Conservation (phyloP, 1,284 basidiomycete genomes). For the Apiotrichum sp. region DNA sequence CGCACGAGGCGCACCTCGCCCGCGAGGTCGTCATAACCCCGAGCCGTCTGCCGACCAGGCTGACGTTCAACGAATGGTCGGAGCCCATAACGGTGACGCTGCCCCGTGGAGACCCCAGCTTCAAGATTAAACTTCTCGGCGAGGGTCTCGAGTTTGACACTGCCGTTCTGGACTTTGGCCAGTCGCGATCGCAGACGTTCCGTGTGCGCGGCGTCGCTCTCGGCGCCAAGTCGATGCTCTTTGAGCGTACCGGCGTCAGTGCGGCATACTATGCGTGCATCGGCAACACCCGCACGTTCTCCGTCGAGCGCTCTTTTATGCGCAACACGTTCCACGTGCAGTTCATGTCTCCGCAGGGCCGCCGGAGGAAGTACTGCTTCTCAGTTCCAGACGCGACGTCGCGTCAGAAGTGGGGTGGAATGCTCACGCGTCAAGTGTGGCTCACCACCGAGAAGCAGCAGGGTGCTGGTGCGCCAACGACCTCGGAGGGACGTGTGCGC, state of each 20-base stretch:
- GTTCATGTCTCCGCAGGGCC: slow-evolving; percentile 64
- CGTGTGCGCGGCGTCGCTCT: slow-evolving; percentile 72
- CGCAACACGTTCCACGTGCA: slow-evolving; percentile 84
- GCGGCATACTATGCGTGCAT: slow-evolving; percentile 73
- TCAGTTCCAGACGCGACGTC: slow-evolving; percentile 71
- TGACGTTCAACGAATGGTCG: slow-evolving; percentile 78
- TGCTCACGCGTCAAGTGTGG: slow-evolving; percentile 64
- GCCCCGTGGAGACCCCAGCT: slow-evolving; percentile 67
- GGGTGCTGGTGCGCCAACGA: slow-evolving; percentile 8
- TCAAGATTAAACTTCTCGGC: slow-evolving; percentile 74
- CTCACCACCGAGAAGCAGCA: slow-evolving; percentile 62
- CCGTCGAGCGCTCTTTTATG: slow-evolving; percentile 87
- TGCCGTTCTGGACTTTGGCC: slow-evolving; percentile 66
- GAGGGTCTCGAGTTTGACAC: slow-evolving; percentile 82
- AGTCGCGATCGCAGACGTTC: slow-evolving; percentile 71
- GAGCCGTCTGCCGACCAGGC: slow-evolving; percentile 60
- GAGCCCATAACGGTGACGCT: slow-evolving; percentile 77
- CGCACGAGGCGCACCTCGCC: slow-evolving; percentile 32
- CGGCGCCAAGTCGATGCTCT: slow-evolving; percentile 72
- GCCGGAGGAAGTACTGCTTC: slow-evolving; percentile 84
- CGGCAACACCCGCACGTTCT: slow-evolving; percentile 65
- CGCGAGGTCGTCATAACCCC: slow-evolving; percentile 59
- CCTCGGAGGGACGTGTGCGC: slow-evolving; percentile 29
- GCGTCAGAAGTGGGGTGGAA: slow-evolving; percentile 66
- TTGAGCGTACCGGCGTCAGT: slow-evolving; percentile 71